Conservation (phyloP, 139 green algal species). For the Axilococcus clingmanii region DNA sequence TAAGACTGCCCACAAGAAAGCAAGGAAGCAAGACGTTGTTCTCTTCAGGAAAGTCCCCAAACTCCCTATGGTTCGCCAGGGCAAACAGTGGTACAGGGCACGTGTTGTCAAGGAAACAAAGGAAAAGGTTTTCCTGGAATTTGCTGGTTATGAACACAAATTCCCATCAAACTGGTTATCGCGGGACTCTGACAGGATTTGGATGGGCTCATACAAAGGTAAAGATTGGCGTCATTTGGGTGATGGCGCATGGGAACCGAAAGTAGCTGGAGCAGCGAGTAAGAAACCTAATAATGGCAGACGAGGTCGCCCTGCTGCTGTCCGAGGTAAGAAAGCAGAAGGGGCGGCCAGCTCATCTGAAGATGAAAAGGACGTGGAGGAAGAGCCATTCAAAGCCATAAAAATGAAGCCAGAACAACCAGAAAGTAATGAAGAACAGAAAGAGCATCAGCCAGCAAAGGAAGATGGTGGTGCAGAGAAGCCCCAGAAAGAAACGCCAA, state of each 20-base stretch:
- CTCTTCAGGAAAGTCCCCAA: slow-evolving; percentile 53
- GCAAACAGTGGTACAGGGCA: slow-evolving; percentile 47
- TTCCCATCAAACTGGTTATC: slow-evolving; percentile 39
- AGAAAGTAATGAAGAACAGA: not conserved
- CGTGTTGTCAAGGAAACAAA: slow-evolving; percentile 35
- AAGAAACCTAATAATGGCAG: not conserved
- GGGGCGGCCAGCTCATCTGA: not conserved
- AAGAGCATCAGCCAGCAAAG: not conserved
- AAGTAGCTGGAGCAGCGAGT: slow-evolving; percentile 6
- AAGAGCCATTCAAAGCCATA: not conserved
- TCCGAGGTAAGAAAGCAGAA: not conserved
- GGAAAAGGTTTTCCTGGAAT: slow-evolving; percentile 37
- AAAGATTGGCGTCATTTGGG: slow-evolving; percentile 68
- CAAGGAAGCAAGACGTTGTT: too few relatives aligned
- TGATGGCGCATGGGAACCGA: slow-evolving; percentile 65
- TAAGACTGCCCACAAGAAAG: too few relatives aligned
- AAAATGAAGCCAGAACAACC: not conserved
- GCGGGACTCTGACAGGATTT: slow-evolving; percentile 50
- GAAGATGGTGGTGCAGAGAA: not conserved
- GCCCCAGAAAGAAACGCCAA: not conserved
- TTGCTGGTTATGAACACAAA: slow-evolving; percentile 34
- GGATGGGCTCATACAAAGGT: slow-evolving; percentile 67
- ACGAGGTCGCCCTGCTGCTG: not conserved
- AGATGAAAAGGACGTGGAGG: not conserved
- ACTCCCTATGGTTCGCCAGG: slow-evolving; percentile 58